Conservation (phyloP, 208 protist genomes). For the Crithidia sp. region DNA sequence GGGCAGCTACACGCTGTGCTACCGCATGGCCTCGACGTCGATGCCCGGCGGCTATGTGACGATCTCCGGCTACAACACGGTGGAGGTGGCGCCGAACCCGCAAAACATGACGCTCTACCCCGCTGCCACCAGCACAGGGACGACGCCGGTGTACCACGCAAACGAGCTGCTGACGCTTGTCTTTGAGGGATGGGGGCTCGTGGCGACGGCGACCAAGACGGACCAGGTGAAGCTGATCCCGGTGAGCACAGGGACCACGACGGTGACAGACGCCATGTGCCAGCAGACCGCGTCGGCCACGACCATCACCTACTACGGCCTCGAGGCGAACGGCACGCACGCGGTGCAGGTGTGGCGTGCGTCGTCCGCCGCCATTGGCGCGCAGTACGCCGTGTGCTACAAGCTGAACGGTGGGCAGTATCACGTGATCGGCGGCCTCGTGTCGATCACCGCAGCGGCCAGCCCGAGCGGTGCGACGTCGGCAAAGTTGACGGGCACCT, state of each 20-base stretch:
- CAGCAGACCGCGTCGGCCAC: constrained; percentile 23
- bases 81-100: constrained; percentile 70
- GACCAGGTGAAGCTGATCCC: constrained; percentile 71
- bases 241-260: constrained; percentile 4
- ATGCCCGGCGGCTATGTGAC: constrained; percentile 39
- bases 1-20: constrained; percentile 81
- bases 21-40: constrained; percentile 38
- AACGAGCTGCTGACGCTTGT: constrained; percentile 68
- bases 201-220: constrained; percentile 33
- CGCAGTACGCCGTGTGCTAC: constrained; percentile 83
- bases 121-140: not conserved
- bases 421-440: constrained; percentile 51
- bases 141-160: constrained; percentile 13
- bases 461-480: constrained; percentile 58
- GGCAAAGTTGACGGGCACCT: constrained; percentile 24
- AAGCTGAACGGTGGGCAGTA: constrained; percentile 87
- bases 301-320: constrained; percentile 37
- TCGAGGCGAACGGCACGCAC: constrained; percentile 80
- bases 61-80: constrained; percentile 78
- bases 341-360: constrained; percentile 58
- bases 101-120: constrained; percentile 47
- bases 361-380: constrained; percentile 14
- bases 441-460: constrained; percentile 39
- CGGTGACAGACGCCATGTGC: constrained; percentile 36
- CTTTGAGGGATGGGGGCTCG: constrained; percentile 81